Conservation (phyloP, 2,329 filamentous ascomycete species). For the Tympanopsis confertula region DNA sequence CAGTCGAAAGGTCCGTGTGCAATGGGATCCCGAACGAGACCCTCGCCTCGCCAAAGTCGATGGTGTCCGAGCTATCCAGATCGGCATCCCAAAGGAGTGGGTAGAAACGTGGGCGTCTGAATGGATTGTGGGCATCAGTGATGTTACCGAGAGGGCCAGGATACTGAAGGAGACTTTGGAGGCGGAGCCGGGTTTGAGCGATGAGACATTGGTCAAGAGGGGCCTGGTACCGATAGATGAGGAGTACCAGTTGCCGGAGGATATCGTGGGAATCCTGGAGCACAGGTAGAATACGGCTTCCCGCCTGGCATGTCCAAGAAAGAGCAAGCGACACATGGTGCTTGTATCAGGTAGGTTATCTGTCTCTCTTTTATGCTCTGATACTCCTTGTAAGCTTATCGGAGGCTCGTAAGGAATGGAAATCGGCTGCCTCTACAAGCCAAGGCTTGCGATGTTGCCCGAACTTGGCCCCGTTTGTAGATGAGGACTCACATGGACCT, state of each 20-base stretch:
- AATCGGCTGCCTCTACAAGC: too few species aligned
- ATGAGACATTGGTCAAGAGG: slow-evolving; percentile 20
- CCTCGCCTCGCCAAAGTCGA: slow-evolving; percentile 28
- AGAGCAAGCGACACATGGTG: too few species aligned
- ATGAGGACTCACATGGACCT: too few species aligned
- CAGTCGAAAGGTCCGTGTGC: slow-evolving; percentile 33
- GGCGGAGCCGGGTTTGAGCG: slow-evolving; percentile 18
- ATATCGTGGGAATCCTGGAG: too few species aligned
- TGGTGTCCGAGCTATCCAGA: slow-evolving; percentile 48
- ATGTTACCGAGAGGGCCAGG: slow-evolving; percentile 42
- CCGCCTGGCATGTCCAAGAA: too few species aligned
- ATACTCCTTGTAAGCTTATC: too few species aligned
- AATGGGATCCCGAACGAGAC: slow-evolving; percentile 52
- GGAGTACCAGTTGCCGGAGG: slow-evolving; percentile 26
- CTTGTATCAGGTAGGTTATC: too few species aligned
- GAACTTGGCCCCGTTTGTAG: too few species aligned
- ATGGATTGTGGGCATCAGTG: slow-evolving; percentile 41
- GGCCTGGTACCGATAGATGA: slow-evolving; percentile 31
- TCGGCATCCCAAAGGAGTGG: slow-evolving; percentile 38
- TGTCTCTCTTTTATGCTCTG: too few species aligned
- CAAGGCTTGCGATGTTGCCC: too few species aligned
- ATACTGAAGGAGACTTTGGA: slow-evolving; percentile 33
- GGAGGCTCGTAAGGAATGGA: too few species aligned
- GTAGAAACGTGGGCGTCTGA: slow-evolving; percentile 32
- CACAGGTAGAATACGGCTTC: too few species aligned